Conservation (phyloP, 306 rosid species). For the Abrus precatorius region DNA sequence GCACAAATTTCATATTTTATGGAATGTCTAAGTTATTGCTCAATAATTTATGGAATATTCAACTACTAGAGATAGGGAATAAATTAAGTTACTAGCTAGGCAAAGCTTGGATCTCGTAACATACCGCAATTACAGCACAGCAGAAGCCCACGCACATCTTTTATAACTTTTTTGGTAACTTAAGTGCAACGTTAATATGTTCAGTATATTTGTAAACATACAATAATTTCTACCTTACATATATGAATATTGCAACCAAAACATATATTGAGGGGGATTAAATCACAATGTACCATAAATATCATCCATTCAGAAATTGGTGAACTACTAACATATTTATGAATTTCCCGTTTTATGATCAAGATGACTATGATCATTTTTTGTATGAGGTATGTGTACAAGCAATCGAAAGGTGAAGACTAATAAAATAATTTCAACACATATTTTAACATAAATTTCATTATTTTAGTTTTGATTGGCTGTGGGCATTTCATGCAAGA, state of each 20-base stretch:
- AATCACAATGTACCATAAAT: neutral
- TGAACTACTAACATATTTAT: neutral
- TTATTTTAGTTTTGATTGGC: neutral
- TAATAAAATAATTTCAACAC: neutral
- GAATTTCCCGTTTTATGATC: neutral
- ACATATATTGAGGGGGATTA: neutral
- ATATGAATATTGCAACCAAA: neutral
- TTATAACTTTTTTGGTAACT: neutral
- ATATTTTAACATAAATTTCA: neutral
- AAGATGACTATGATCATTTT: neutral
- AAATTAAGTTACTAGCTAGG: slow-evolving; percentile 38
- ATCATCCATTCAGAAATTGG: neutral
- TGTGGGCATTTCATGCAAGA: neutral
- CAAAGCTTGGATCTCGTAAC: slow-evolving; percentile 52
- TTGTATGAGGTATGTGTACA: neutral
- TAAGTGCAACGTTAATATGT: slow-evolving; percentile 2
- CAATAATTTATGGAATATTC: slow-evolving; percentile 30
- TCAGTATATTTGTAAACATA: neutral
- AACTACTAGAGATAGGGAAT: slow-evolving; percentile 36
- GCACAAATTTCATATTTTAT: slow-evolving; percentile 40
- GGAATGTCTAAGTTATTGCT: slow-evolving; percentile 50
- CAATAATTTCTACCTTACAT: neutral
- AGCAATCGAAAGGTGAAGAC: too few relatives aligned
- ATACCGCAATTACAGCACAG: slow-evolving; percentile 40
- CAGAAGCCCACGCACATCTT: slow-evolving; percentile 33